Percentiles rank a stretch among this genome's conserved stretches.
phyloP scores from a whole-genome alignment of 2,329 filamentous ascomycete species.

The Exophiala calicioides region DNA sequence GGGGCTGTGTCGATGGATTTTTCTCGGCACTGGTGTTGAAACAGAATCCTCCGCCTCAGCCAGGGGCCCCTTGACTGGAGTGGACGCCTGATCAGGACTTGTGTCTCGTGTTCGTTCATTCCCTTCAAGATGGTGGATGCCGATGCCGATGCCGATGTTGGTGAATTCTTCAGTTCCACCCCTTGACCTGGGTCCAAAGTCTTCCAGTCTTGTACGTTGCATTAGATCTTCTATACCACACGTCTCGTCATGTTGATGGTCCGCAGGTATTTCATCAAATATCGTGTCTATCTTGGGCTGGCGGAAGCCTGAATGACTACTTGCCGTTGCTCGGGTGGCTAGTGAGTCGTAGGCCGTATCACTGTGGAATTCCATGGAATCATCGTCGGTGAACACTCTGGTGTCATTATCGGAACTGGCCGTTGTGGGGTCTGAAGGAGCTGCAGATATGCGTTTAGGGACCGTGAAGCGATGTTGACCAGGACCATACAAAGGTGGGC shows the following conservation, averaged over 20 bases:
- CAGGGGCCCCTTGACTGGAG: conserved; percentile 20
- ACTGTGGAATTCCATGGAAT: conserved; percentile 62
- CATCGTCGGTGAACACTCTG: conserved; percentile 59
- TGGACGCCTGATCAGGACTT: conserved; percentile 20
- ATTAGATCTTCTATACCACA: conserved; percentile 24
- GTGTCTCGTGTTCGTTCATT: conserved; percentile 9
- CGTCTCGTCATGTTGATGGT: conserved; percentile 10
- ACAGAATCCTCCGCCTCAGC: conserved; percentile 21
- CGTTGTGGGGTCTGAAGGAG: conserved; percentile 59
- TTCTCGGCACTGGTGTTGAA: conserved; percentile 22
- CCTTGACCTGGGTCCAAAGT: conserved; percentile 5
- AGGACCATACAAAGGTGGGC: conserved; percentile 21
- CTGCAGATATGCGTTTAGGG: conserved; percentile 56
- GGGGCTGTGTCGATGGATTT: conserved; percentile 6
- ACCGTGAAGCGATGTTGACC: conserved; percentile 23
- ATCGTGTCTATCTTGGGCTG: conserved; percentile 64
- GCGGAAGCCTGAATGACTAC: conserved; percentile 53
- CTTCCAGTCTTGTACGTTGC: conserved; percentile 24
- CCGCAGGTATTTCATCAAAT: conserved; percentile 54
- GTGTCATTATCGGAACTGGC: conserved; percentile 63
- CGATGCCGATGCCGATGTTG: conserved; percentile 24
- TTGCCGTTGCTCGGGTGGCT: conserved; percentile 59
- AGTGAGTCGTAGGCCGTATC: conserved; percentile 65
- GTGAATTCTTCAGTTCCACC: not conserved
- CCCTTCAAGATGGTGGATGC: conserved; percentile 18